Percentiles rank a stretch among this genome's conserved stretches.
phyloP scores from a whole-genome alignment of 345 rosid species.

The Noccaea caerulescens region DNA sequence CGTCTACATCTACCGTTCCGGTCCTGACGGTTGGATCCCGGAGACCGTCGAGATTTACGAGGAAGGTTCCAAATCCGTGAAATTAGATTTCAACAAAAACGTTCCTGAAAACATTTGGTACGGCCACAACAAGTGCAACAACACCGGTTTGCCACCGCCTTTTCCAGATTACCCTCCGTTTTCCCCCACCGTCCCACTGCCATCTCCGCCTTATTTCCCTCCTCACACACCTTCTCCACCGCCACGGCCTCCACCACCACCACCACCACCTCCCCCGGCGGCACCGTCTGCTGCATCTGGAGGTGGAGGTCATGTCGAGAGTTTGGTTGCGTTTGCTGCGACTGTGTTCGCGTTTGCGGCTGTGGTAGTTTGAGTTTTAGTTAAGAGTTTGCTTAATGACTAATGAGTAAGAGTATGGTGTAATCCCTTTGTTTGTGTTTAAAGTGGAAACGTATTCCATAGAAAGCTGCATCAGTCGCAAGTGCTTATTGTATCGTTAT shows the following conservation, averaged over 20 bases:
- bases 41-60: constrained; percentile 26
- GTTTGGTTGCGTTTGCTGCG: constrained; percentile 25
- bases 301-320: constrained; percentile 11
- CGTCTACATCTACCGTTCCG: constrained; percentile 31
- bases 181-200: constrained; percentile 23
- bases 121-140: constrained; percentile 31
- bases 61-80: constrained; percentile 34
- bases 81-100: constrained; percentile 22
- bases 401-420: not conserved
- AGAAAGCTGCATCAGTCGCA: not conserved
- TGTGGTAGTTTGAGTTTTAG: constrained; percentile 16
- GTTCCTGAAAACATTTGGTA: constrained; percentile 31
- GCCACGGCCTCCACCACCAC: constrained; percentile 4
- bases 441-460: not conserved
- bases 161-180: constrained; percentile 24
- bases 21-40: constrained; percentile 38
- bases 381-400: not conserved
- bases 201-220: constrained; percentile 26
- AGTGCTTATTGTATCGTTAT: no score
- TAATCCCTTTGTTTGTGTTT: constrained; percentile 6
- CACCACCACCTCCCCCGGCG: constrained; percentile 7
- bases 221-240: constrained; percentile 33
- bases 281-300: constrained; percentile 23
- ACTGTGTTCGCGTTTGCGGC: constrained; percentile 15
- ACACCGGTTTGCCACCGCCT: constrained; percentile 25